Conservation (phyloP, 192 early-diverging fungal species). For the Coemansia sp. region DNA sequence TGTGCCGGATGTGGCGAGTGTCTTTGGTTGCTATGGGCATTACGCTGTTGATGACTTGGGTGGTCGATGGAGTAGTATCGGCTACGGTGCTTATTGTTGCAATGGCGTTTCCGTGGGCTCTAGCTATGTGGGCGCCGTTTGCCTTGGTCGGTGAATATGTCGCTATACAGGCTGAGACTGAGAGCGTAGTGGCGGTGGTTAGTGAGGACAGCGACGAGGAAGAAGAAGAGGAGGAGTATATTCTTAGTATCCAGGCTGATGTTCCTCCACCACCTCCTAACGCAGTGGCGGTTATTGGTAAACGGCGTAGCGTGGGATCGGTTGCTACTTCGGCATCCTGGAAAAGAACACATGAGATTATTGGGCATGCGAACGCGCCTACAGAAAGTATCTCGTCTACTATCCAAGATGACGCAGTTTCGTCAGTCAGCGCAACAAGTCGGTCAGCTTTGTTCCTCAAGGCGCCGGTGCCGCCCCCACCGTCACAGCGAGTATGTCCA, state of each 20-base stretch:
- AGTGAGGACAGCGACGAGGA: neutral
- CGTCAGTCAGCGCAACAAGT: neutral
- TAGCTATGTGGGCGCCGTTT: conserved; percentile 91
- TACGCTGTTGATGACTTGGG: conserved; percentile 67
- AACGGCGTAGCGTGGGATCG: neutral
- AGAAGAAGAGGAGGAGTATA: conserved; percentile 29
- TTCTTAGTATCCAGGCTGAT: conserved; percentile 19
- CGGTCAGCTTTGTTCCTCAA: conserved; percentile 18
- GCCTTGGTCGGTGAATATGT: conserved; percentile 76
- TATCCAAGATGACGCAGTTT: conserved; percentile 18
- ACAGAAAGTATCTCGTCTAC: conserved; percentile 44
- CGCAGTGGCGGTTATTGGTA: neutral
- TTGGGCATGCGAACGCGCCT: neutral
- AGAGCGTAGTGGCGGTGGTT: neutral
- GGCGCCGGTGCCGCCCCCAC: neutral
- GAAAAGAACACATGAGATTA: conserved; percentile 11
- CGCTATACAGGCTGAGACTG: conserved; percentile 24
- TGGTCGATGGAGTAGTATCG: conserved; percentile 58
- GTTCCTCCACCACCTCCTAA: conserved; percentile 3
- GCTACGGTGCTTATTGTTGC: conserved; percentile 72
- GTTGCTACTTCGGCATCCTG: conserved; percentile 6
- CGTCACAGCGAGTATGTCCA: too few relatives aligned
- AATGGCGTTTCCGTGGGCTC: conserved; percentile 85
- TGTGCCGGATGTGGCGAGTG: conserved; percentile 68
- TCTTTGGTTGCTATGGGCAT: conserved; percentile 69